Percentiles rank a stretch among this genome's conserved stretches.
Evolutionary conservation across 1,139 yeast genomes (phyloP).

Genomic region (Zygosaccharomyces sapae): DNA sequence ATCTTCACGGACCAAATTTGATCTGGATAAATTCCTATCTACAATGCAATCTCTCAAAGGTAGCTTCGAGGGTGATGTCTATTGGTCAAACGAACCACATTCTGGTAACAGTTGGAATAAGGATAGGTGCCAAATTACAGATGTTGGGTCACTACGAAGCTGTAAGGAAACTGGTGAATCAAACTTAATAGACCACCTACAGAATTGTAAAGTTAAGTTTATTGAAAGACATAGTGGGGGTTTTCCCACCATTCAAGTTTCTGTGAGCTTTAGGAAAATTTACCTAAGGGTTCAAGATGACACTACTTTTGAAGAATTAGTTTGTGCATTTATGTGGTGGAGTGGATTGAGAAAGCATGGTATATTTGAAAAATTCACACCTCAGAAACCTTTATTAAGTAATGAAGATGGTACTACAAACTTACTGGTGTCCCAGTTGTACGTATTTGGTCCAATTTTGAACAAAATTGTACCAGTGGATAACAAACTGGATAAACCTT

Average conservation of each 20-base stretch:
- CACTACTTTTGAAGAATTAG: constrained; percentile 45
- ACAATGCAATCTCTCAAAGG: constrained; percentile 22
- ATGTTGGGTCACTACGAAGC: constrained; percentile 27
- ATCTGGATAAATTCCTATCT: constrained; percentile 10
- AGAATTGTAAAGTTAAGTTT: constrained; percentile 37
- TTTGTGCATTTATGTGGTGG: constrained; percentile 60
- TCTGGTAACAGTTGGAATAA: constrained; percentile 27
- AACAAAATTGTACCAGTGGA: constrained; percentile 44
- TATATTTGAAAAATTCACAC: constrained; percentile 46
- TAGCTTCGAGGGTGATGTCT: constrained; percentile 31
- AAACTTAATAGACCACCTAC: constrained; percentile 37
- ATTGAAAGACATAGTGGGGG: constrained; percentile 23
- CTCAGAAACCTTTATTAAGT: constrained; percentile 17
- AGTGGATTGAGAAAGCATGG: constrained; percentile 57
- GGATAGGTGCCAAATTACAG: constrained; percentile 25
- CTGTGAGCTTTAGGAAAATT: constrained; percentile 45
- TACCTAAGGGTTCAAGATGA: constrained; percentile 46
- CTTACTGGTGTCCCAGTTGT: constrained; percentile 60
- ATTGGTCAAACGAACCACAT: constrained; percentile 29
- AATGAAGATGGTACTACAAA: constrained; percentile 34
- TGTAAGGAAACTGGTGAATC: constrained; percentile 6
- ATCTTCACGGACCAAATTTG: constrained; percentile 5
- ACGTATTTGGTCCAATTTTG: constrained; percentile 54
- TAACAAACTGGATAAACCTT: constrained; percentile 12
- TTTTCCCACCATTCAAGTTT: constrained; percentile 47